These are phyloP conservation scores for Coccomyxa subellipsoidea DNA, from an alignment of 163 green algal genomes.

Conservation along the genomic window DNA sequence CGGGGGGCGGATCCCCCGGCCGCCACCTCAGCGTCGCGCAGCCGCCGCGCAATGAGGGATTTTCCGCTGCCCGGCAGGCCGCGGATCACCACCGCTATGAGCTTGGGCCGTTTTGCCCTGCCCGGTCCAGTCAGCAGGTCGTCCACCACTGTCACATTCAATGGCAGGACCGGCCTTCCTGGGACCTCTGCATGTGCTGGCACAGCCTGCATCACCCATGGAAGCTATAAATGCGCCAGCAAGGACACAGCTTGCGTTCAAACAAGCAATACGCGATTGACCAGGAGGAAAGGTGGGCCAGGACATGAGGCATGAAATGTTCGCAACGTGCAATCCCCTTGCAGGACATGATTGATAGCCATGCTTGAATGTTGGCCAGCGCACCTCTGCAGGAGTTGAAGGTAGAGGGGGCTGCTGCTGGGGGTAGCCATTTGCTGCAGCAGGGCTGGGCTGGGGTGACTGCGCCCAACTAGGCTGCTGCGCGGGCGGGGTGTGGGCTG, in stretches of 20 bases:
- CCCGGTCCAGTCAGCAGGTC: background rate
- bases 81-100: slow-evolving; percentile 46
- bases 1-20: slow-evolving; percentile 48
- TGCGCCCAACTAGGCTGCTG: background rate
- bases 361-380: too few relatives aligned
- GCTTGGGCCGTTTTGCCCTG: slow-evolving; percentile 5
- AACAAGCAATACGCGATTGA: too few relatives aligned
- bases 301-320: too few relatives aligned
- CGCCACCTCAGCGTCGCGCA: slow-evolving; percentile 55
- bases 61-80: slow-evolving; percentile 73
- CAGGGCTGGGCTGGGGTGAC: background rate
- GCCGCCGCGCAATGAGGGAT: slow-evolving; percentile 47
- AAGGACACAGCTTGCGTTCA: background rate
- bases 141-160: background rate
- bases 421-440: background rate
- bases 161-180: background rate
- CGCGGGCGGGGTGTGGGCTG: background rate
- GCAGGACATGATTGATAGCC: too few relatives aligned
- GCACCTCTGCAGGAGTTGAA: background rate
- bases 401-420: background rate
- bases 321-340: too few relatives aligned
- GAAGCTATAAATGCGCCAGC: background rate
- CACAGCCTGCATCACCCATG: background rate
- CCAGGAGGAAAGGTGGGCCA: too few relatives aligned
- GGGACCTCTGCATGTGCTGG: background rate